Evolutionary conservation across 2,329 filamentous ascomycete genomes (phyloP), one percentile per base, ranked within the genome.

Genomic region (Periconia sp.): DNA sequence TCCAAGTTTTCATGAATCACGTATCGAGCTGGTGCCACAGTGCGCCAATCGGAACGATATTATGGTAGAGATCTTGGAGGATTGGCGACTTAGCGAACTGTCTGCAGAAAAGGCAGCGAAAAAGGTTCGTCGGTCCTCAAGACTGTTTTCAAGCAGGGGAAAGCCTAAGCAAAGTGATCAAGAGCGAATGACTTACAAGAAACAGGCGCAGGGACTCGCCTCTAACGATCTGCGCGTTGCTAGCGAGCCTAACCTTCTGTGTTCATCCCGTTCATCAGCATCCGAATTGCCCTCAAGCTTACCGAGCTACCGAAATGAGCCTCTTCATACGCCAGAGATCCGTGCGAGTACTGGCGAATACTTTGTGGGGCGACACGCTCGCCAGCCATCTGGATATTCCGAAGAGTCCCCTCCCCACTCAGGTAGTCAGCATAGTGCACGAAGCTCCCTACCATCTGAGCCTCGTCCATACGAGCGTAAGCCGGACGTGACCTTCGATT

Each of bases 401-500:
- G 19, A 28, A 12, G 16, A 30, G 13, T 43, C 36, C 5, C 29
- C 21, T 4, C 32, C 22, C 9, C 32, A 25, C 6, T 36, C 40
- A n/a, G 32, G 31, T 9, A 25, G 17, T 12, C 42, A 47, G 4
- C 42, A 17, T n/a, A 49, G 40, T 9, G 34, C 46, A 3, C 44
- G 45, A 16, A 61, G 59, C 28, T 51, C 52, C 1, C 21, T 57
- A 6, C 21, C 39, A 3, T 36, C 38, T 3, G 45, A 51, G 23
- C 28, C 36, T 4, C 28, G 12, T 0, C 32, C 24, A 6, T 56
- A 46, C 28, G 34, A 47, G 12, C 23, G 19, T n/a, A 47, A 52
- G 13, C 48, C 48, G 7, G 39, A 49, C 9, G 16, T 50, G 2
- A 65, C 63, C 0, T 66, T 65, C 28, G 61, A 67, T 17, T 15